Conservation (phyloP, 306 rosid genomes). For the Acmispon strigosus region DNA sequence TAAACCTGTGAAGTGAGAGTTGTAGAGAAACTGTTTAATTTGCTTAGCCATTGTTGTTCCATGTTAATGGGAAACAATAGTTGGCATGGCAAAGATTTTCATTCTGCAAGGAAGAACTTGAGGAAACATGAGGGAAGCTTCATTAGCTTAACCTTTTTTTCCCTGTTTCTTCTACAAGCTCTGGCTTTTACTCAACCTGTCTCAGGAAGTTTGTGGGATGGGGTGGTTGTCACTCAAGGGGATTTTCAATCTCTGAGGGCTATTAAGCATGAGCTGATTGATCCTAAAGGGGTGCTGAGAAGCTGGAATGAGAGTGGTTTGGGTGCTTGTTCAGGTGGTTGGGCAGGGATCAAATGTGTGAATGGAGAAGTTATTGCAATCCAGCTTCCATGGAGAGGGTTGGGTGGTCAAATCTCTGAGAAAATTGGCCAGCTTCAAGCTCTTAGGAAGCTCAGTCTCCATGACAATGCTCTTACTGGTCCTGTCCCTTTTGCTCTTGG, state of each 20-base stretch:
- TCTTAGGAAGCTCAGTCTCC: slow-evolving; percentile 75
- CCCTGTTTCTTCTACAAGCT: slow-evolving; percentile 29
- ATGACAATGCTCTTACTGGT: slow-evolving; percentile 62
- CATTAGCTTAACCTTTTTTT: slow-evolving; percentile 8
- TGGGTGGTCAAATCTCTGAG: slow-evolving; percentile 73
- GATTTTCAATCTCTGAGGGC: slow-evolving; percentile 69
- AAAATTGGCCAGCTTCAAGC: slow-evolving; percentile 70
- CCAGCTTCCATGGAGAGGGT: slow-evolving; percentile 91
- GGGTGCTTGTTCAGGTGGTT: slow-evolving; percentile 83
- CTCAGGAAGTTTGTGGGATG: slow-evolving; percentile 51
- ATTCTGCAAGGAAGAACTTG: not conserved
- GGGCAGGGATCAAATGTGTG: slow-evolving; percentile 90
- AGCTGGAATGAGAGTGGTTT: slow-evolving; percentile 81
- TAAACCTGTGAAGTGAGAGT: not conserved
- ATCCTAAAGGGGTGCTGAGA: slow-evolving; percentile 51
- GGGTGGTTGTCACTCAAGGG: slow-evolving; percentile 44
- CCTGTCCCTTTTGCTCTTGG: slow-evolving; percentile 64
- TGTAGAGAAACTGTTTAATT: too few species aligned
- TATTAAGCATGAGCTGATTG: slow-evolving; percentile 54
- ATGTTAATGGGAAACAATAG: slow-evolving; percentile 47
- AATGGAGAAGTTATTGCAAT: slow-evolving; percentile 83
- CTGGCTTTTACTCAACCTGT: slow-evolving; percentile 26
- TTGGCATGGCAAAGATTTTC: slow-evolving; percentile 13
- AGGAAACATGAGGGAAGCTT: slow-evolving; percentile 5
- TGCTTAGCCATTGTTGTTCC: not conserved